phyloP scores from a whole-genome alignment of 176 grass and related monocot species.

The Carex scoparia region DNA sequence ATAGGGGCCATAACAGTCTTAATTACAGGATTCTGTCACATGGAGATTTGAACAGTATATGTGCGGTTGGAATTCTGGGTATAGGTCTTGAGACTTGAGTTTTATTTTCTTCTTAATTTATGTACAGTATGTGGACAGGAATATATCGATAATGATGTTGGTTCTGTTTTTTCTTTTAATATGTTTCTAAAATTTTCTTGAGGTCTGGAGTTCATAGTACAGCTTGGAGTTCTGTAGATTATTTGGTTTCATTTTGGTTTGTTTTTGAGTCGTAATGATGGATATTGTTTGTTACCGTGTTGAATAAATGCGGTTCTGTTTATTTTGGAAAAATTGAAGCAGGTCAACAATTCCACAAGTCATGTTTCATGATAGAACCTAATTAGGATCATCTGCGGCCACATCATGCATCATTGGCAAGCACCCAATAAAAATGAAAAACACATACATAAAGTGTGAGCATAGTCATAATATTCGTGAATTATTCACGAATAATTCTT shows the following conservation, averaged over 20 bases:
- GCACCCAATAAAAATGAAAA: background rate
- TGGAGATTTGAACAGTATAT: background rate
- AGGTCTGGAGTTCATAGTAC: background rate
- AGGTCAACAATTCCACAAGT: background rate
- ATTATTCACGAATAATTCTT: too few species aligned
- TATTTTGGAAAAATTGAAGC: background rate
- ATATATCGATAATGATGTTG: background rate
- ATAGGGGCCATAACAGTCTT: background rate
- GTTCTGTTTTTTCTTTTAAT: background rate
- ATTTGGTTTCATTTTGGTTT: background rate
- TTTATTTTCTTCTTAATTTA: too few species aligned
- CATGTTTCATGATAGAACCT: background rate
- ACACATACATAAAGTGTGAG: too few species aligned
- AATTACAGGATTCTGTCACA: background rate
- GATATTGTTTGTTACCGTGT: background rate
- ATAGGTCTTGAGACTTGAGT: too few species aligned
- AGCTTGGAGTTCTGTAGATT: background rate
- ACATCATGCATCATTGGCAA: background rate
- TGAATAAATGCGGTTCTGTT: background rate
- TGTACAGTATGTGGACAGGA: background rate
- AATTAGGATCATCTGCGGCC: background rate
- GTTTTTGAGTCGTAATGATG: background rate
- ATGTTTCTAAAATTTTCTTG: background rate
- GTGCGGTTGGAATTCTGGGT: background rate
- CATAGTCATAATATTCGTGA: too few species aligned